phyloP scores from a whole-genome alignment of 495 filamentous ascomycete species.

The Aspergillus ostianus region DNA sequence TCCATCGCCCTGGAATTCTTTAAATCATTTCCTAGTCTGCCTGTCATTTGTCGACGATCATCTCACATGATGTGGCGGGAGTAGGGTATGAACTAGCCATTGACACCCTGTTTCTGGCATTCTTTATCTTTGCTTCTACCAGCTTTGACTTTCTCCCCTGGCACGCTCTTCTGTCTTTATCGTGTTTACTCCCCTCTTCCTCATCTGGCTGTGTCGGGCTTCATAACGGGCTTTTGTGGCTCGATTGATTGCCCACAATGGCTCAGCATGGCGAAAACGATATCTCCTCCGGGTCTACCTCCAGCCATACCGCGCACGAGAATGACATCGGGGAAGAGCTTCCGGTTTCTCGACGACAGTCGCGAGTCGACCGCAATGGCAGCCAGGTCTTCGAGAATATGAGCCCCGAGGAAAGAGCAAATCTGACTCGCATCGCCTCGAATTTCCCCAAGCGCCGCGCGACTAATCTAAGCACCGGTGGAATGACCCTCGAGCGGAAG shows the following conservation, averaged over 20 bases:
- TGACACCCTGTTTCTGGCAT: background rate
- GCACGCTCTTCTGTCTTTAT: too few relatives aligned
- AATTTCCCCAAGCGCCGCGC: slow-evolving; percentile 31
- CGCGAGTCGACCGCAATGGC: slow-evolving; percentile 21
- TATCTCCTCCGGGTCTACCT: slow-evolving; percentile 15
- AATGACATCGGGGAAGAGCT: slow-evolving; percentile 14
- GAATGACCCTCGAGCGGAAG: slow-evolving; percentile 31
- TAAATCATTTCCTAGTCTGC: background rate
- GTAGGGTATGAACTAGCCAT: background rate
- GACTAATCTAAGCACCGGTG: slow-evolving; percentile 23
- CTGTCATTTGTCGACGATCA: background rate
- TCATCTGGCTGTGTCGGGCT: background rate
- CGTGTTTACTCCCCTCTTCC: background rate
- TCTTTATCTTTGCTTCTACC: too few relatives aligned
- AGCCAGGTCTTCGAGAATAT: slow-evolving; percentile 35
- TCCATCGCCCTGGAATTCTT: background rate
- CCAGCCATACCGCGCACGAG: slow-evolving; percentile 10
- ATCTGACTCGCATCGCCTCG: slow-evolving; percentile 41
- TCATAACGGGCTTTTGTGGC: background rate
- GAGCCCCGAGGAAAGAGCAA: slow-evolving; percentile 31
- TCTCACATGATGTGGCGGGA: background rate
- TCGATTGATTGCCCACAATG: slow-evolving; percentile 15
- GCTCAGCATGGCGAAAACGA: slow-evolving; percentile 10
- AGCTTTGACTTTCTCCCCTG: too few relatives aligned
- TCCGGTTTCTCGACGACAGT: slow-evolving; percentile 18